A percentile compares a stretch with the other conserved stretches of the same genome.
Evolutionary conservation across 805 yeast genomes (phyloP).

Genomic region (Kazachstania taianensis): DNA sequence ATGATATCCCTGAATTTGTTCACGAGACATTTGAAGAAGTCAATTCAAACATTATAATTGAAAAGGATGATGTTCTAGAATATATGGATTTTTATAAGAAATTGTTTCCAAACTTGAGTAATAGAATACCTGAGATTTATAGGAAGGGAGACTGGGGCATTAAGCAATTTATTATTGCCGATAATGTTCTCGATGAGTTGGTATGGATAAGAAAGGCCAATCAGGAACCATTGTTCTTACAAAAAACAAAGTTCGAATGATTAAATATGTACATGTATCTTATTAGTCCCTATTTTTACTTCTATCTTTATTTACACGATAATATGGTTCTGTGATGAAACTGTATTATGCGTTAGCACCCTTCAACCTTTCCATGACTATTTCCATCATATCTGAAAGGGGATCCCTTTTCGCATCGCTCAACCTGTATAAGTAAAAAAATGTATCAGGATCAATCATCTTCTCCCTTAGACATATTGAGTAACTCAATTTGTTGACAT

Average conservation of each 20-base stretch:
- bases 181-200: conserved; percentile 41
- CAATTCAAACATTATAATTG: conserved; percentile 31
- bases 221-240: conserved; percentile 30
- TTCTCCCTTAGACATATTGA: conserved; percentile 14
- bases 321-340: too few species aligned
- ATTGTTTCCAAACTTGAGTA: conserved; percentile 38
- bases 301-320: too few species aligned
- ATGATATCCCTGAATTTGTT: conserved; percentile 43
- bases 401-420: too few species aligned
- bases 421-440: conserved; percentile 13
- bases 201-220: conserved; percentile 35
- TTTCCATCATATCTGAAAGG: too few species aligned
- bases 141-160: conserved; percentile 38
- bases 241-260: conserved; percentile 8
- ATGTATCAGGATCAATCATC: conserved; percentile 17
- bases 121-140: conserved; percentile 49
- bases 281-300: too few species aligned
- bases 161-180: conserved; percentile 36
- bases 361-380: too few species aligned
- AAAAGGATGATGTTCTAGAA: conserved; percentile 45
- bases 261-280: not conserved
- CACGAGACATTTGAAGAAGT: conserved; percentile 31
- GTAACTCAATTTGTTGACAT: conserved; percentile 7
- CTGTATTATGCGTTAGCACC: too few species aligned
- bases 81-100: conserved; percentile 44